Base-by-base conservation (phyloP, 371 early-diverging fungal species). In the Coemansia sp. region DNA sequence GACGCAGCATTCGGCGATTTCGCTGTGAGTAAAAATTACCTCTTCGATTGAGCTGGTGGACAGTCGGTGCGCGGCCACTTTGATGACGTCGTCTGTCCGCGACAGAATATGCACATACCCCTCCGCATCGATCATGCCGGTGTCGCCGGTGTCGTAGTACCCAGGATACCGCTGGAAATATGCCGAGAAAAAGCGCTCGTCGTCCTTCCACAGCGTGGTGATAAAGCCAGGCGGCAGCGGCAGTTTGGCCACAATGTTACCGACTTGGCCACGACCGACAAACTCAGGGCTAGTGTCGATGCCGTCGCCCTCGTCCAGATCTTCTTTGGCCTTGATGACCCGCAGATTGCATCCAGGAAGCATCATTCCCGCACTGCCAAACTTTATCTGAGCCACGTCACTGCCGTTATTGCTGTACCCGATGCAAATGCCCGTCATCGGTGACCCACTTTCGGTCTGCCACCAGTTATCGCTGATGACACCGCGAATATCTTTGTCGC, bases 11-110 rank as follows among this genome's bases (percentile, higher is more conserved):
- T 96, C 98, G 12, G 91, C 93, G n/a, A 97, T 88, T 25, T 75
- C 71, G 0, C 78, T 80, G 75, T 94, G 88, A 1, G 85, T 80
- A 37, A 88, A 85, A 2, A 93, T 82, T 6, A 92, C 89, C 72
- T 92, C 89, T 74, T 98, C 98, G 53, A 98, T 90, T 0, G 93
- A 92, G 16, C 95, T 95, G 0, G 96, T 94, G 11, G 92, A 92
- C 5, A 98, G 79, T 4, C 98, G 88, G 77, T 97, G 98, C 1
- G 95, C 96, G 3, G 96, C 93, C 0, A 95, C 91, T 74, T 98
- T 97, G 72, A 98, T 91, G 40, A 97, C 92, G 66, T 98, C 98
- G 79, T 96, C 97, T 9, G 92, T 94, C 64, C 98, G 86, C 50
- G 93, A 92, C 86, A 93, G 84, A 33, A 94, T 85, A 55, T 89